Evolutionary conservation across 805 yeast species (phyloP), one percentile per base, ranked within the genome.

Genomic region (Metschnikowia bowlesiae): DNA sequence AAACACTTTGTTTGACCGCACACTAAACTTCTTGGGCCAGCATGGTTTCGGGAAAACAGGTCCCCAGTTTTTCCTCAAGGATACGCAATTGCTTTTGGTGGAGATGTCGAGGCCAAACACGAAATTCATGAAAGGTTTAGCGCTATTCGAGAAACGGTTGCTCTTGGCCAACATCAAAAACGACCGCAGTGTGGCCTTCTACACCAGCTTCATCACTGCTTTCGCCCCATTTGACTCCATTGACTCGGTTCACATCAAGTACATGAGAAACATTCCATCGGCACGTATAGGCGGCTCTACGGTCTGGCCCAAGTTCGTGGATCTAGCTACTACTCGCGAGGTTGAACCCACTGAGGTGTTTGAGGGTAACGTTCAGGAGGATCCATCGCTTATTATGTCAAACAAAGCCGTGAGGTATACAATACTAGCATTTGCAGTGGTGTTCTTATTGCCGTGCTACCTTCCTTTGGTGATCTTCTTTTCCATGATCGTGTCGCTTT

Each of bases 101-200:
- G 69, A 75, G 26, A 62, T 87, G 73, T 75, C 87, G 0, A 76
- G 79, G 44, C 85, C 82, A 1, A 62, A 66, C 43, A 73, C 73
- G 7, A 66, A 60, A 8, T 91, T 75, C 60, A 67, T 69, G 45
- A 65, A 76, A 47, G 95, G 87, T 0, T 71, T 91, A 45, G 50
- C 61, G 9, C 61, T 58, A 51, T 91, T 91, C 64, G 69, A 81
- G 52, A 74, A 77, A 49, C 76, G 85, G 48, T 70, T 80, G 3
- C 63, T 82, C 2, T 71, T 89, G 50, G 90, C 96, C 8, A 91
- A 92, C 67, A 77, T 85, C 26, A 76, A 83, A 49, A 84, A 87
- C 62, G 98, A 91, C 66, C 75, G 97, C 52, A 81, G 96, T 0
- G 98, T 91, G 7, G 85, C 92, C 13, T 92, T 89, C 65, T 87